Percentiles rank a stretch among this genome's conserved stretches.
phyloP scores from a whole-genome alignment of 2,329 filamentous ascomycete genomes.

The Talaromyces sp. region DNA sequence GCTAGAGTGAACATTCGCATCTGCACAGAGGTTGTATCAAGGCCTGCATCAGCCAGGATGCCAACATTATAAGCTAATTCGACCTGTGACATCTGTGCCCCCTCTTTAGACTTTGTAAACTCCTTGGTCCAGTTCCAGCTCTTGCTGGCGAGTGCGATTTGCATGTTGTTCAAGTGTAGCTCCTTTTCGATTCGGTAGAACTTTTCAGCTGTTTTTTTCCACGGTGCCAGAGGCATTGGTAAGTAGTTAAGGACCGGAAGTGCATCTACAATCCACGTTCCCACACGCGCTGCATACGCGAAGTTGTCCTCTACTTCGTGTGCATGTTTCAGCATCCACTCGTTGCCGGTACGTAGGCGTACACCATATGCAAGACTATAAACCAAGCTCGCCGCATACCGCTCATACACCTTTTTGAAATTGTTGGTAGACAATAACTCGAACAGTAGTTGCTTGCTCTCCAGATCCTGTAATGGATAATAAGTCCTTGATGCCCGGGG shows the following conservation, averaged over 20 bases:
- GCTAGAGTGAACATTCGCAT: conserved; percentile 51
- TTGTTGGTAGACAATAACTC: conserved; percentile 42
- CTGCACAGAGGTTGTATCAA: conserved; percentile 49
- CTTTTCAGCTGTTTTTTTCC: conserved; percentile 19
- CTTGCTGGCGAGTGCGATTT: conserved; percentile 14
- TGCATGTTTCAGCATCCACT: conserved; percentile 47
- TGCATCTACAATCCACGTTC: conserved; percentile 6
- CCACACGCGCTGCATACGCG: not conserved
- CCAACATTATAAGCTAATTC: conserved; percentile 49
- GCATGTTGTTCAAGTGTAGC: conserved; percentile 26
- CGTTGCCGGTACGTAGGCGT: conserved; percentile 43
- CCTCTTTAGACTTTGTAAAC: conserved; percentile 32
- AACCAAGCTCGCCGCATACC: conserved; percentile 51
- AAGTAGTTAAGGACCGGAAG: conserved; percentile 10
- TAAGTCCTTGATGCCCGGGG: conserved; percentile 36
- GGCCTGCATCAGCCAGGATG: conserved; percentile 49
- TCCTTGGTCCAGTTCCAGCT: conserved; percentile 33
- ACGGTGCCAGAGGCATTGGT: conserved; percentile 15
- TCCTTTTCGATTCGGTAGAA: conserved; percentile 24
- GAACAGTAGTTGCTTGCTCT: conserved; percentile 46
- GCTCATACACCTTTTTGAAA: conserved; percentile 49
- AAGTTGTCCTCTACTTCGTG: conserved; percentile 42
- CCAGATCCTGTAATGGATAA: conserved; percentile 46
- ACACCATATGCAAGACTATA: conserved; percentile 54
- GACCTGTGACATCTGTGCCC: conserved; percentile 42